A percentile compares a stretch with the other conserved stretches of the same genome.
These are phyloP conservation scores for Xylariaceae sp. DNA, from an alignment of 2,329 filamentous ascomycete species.

Conservation along the genomic window DNA sequence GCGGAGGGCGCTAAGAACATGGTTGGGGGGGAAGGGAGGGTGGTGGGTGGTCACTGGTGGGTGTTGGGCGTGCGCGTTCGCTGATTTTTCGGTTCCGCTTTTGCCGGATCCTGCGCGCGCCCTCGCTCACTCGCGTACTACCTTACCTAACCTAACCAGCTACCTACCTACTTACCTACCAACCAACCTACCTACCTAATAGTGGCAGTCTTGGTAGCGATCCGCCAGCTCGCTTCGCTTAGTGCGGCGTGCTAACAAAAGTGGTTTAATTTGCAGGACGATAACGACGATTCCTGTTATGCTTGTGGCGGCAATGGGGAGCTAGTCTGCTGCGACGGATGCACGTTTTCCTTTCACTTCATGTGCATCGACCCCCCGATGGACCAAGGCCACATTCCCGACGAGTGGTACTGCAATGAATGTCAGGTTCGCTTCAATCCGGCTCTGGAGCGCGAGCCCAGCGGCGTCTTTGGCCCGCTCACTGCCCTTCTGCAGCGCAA, in stretches of 20 bases:
- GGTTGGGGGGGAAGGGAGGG: constrained; percentile 4
- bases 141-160: no score
- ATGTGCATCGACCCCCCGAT: constrained; percentile 79
- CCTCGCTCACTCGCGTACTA: no score
- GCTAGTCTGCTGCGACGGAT: constrained; percentile 90
- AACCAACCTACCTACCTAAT: no score
- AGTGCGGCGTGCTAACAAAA: constrained; percentile 31
- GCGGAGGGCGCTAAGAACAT: constrained; percentile 18
- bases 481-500: constrained; percentile 60
- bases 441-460: constrained; percentile 38
- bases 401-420: constrained; percentile 81
- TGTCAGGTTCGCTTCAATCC: constrained; percentile 51
- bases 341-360: constrained; percentile 84
- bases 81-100: constrained; percentile 29
- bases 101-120: constrained; percentile 33
- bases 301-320: constrained; percentile 79
- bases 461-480: constrained; percentile 56
- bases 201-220: constrained; percentile 18
- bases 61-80: constrained; percentile 14
- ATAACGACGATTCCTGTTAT: constrained; percentile 88
- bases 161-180: no score
- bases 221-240: constrained; percentile 21
- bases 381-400: constrained; percentile 55
- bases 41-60: no score
- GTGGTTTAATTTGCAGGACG: constrained; percentile 41